Evolutionary conservation across 164 flowering plant species (phyloP).

Genomic region (Annona squamosa): DNA sequence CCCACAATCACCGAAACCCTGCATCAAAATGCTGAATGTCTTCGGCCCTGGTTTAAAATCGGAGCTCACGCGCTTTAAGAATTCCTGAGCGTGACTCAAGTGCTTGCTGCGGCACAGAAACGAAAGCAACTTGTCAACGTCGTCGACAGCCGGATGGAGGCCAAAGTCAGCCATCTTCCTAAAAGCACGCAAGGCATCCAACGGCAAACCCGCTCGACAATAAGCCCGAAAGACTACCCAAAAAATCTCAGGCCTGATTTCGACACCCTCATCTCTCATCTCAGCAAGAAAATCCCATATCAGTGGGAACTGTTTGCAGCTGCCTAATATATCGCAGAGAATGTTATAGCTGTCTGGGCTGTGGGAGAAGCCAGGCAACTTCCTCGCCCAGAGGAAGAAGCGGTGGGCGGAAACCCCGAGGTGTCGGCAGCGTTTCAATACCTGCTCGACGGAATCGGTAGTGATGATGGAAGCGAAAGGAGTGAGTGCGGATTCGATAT

Average conservation of each 20-base stretch:
- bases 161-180: conserved; percentile 67
- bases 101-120: conserved; percentile 55
- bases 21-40: conserved; percentile 63
- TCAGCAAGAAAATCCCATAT: conserved; percentile 76
- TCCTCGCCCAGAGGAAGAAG: conserved; percentile 71
- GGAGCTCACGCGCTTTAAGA: conserved; percentile 49
- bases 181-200: conserved; percentile 70
- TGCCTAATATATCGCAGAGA: conserved; percentile 58
- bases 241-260: conserved; percentile 43
- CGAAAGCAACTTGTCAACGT: conserved; percentile 55
- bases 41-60: conserved; percentile 38
- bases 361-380: conserved; percentile 43
- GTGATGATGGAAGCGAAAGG: conserved; percentile 35
- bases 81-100: conserved; percentile 54
- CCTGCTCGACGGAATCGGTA: conserved; percentile 55
- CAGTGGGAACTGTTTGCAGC: conserved; percentile 66
- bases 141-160: conserved; percentile 37
- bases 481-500: conserved; percentile 55
- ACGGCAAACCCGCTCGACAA: conserved; percentile 61
- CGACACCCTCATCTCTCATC: conserved; percentile 31
- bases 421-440: conserved; percentile 67
- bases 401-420: conserved; percentile 73
- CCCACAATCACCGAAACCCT: conserved; percentile 64
- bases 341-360: conserved; percentile 46
- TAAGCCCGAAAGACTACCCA: conserved; percentile 66